phyloP scores from a whole-genome alignment of 352 stramenopile species.

The Globisporangium canariense region DNA sequence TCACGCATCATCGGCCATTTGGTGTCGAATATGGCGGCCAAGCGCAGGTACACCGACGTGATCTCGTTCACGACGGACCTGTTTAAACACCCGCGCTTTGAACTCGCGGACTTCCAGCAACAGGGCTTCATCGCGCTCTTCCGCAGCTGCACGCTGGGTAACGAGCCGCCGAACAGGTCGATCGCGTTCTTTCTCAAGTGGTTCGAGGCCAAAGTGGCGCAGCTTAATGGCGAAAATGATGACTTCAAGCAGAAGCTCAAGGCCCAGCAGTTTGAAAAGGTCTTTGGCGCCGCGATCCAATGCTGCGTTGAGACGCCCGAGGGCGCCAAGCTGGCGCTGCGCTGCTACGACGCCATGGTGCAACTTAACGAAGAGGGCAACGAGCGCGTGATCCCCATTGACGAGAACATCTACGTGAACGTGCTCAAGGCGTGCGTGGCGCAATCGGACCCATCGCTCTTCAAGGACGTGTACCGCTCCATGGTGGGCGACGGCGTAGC shows the following conservation, averaged over 20 bases:
- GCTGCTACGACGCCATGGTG: conserved; percentile 41
- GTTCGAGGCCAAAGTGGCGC: conserved; percentile 19
- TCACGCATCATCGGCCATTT: conserved; percentile 49
- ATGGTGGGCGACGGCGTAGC: conserved; percentile 50
- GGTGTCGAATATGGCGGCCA: conserved; percentile 40
- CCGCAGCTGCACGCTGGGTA: conserved; percentile 23
- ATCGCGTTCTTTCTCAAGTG: conserved; percentile 36
- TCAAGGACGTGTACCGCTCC: conserved; percentile 48
- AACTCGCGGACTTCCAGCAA: conserved; percentile 45
- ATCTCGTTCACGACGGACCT: conserved; percentile 37
- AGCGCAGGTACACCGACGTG: conserved; percentile 25
- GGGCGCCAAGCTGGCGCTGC: conserved; percentile 43
- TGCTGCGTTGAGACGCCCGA: conserved; percentile 36
- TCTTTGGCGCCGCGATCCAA: conserved; percentile 71
- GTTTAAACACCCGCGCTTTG: conserved; percentile 28
- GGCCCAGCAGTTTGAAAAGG: conserved; percentile 37
- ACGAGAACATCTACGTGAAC: conserved; percentile 84
- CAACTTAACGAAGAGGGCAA: not conserved
- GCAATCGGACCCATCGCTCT: conserved; percentile 32
- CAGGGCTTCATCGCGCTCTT: conserved; percentile 66
- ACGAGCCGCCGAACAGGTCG: conserved; percentile 4
- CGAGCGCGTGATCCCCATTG: conserved; percentile 20
- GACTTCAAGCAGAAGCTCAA: conserved; percentile 5
- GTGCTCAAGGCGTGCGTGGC: conserved; percentile 52
- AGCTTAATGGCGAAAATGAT: not conserved